Base-by-base conservation (phyloP, 495 filamentous ascomycete species). In the Aspergillus sclerotioniger region DNA sequence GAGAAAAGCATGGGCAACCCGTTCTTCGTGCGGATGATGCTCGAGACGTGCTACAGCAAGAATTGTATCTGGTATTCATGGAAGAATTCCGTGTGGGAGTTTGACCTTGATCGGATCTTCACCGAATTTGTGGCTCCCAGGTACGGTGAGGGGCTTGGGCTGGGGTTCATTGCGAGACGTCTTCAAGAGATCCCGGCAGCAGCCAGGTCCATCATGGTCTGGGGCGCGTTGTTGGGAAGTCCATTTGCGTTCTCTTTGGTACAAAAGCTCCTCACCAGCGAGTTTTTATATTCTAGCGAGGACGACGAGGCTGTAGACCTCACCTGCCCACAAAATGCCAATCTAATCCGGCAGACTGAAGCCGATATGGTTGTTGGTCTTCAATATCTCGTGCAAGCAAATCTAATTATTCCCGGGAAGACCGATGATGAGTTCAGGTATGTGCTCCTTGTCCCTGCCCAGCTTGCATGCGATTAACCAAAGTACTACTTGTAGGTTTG, bases 31-130 rank as follows among this genome's bases (percentile, higher is more conserved):
- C 83, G 89, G 31, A 89, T 95, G 68, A 92, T 96, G 84, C 80
- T 96, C n/a, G 89, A 88, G 65, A 87, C 88, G 8, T 92, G 89
- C 65, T 86, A 95, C 68, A 84, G 87, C 16, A 95, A 90, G 68
- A 85, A 85, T 61, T 93, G 89, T 64, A 86, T 96, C 51, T 95
- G 87, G 84, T 96, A 92, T 71, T 88, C 88, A 46, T 96, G 91
- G 81, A 87, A 85, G 60, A 80, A 86, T 43, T 86, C 83, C 19
- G 76, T 74, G 39, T 96, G 92, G 92, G 80, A 85, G n/a, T 96
- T 86, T 67, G 87, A 93, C 63, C 71, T 96, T 9, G 90, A 96
- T 68, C 81, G 82, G 53, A 84, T 95, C 1, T 95, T 95, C 62
- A 84, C 84, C 17, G 85, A 92, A 57, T 94, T 96, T 56, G 83